Evolutionary conservation across 805 yeast species (phyloP), one percentile per base, ranked within the genome.

Genomic region (Osmozyma mogii): DNA sequence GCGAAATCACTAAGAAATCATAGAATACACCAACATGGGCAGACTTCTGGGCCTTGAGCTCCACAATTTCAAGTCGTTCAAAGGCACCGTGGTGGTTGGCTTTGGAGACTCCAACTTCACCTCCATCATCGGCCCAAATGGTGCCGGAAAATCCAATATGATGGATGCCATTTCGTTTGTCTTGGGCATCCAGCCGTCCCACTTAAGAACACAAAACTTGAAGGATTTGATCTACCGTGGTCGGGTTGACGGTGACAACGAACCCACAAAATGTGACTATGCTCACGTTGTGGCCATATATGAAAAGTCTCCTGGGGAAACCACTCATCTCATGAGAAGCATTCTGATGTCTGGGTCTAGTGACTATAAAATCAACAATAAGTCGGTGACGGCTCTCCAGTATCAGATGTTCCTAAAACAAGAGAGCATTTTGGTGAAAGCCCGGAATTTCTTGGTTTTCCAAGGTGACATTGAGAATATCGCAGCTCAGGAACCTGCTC

Each of bases 141-240:
- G 98, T 19, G 82, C 96, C 1, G 98, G 98, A 6, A 92, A 92
- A 58, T 83, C 95, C 24, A 92, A 92, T 50, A 82, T 92, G 76
- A 88, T 92, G 82, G 98, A 92, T 52, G 96, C 98, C 20, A 81
- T 92, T 26, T 80, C 96, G 13, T 92, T 92, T 54, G 97, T 89
- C 6, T 66, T 92, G 21, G 98, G 98, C 15, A 76, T 89, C 27
- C 65, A 80, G 43, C 71, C 85, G 13, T 58, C 67, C 11, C 88
- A 83, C 33, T 63, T 92, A 35, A 70, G 98, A 44, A 84, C 96
- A 1, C 61, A 68, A 9, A 72, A 74, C 32, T 53, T 85, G 45
- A 72, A 69, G 28, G 96, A 89, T 41, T 66, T 92, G 48, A 74
- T 89, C 2, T 85, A 85, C 49, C 68, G 96, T 42, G 95, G 94